Base-by-base conservation (phyloP, 305 asterid genomes). In the Fraxinus platypoda region DNA sequence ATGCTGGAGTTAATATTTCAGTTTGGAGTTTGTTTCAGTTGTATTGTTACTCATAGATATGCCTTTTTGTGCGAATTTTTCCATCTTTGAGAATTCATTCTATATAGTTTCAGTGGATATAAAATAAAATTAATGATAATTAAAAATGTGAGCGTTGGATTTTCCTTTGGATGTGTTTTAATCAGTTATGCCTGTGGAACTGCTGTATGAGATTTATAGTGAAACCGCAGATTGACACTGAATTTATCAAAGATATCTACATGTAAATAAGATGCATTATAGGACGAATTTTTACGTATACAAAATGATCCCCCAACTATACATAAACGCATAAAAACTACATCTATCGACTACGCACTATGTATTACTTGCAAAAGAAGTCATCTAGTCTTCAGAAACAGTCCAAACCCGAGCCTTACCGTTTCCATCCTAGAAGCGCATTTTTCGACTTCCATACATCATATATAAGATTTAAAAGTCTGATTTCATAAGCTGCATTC, bases 401-500 rank as follows among this genome's bases (percentile, higher is more conserved):
- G 74, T 74, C 83, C 34, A 71, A 33, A 37, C 21, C 31, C 21
- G 49, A 28, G 12, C 43, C 80, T 23, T 68, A 66, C 77, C 2
- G 74, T 71, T 88, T 81, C 49, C 19, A 46, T 13, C 21, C 7
- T 13, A 11, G 52, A 13, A 3, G 59, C 59, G 15, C n/a, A 12
- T 46, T 46, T 46, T 46, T 46, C 1, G n/a, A 15, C 21, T 15
- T 49, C 59, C 59, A 7, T 49, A 13, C 59, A 49, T 46, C 19
- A 3, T 15, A 49, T 49, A 13, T 49, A 15, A 15, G 59, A 49
- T 57, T 19, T 57, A 57, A 1, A 57, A 19, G 68, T 57, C 1
- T 0, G 97, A 91, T 86, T 91, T 94, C 86, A 91, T 80, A 70
- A 94, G 92, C 89, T 91, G 89, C 19, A 83, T 31, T 82, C 88